Evolutionary conservation across 805 yeast species (phyloP).

Genomic region (Ogataea ramenticola): DNA sequence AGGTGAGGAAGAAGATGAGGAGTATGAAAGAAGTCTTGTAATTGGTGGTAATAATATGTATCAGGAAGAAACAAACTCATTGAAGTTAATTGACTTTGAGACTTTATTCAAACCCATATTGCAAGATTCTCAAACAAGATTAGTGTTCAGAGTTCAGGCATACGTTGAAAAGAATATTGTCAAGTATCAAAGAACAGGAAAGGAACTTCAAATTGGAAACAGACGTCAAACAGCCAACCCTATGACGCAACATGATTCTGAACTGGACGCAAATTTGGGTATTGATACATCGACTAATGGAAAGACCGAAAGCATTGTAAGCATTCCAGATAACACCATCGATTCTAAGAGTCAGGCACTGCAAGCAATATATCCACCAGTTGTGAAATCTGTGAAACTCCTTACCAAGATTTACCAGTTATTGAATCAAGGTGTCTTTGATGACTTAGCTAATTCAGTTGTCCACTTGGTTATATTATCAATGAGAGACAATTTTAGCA

Average conservation of each 20-base stretch:
- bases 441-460: slow-evolving; percentile 81
- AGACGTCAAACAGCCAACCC: slow-evolving; percentile 15
- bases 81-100: slow-evolving; percentile 38
- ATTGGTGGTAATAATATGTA: background rate
- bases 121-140: slow-evolving; percentile 71
- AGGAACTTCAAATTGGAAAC: slow-evolving; percentile 58
- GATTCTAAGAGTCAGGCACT: slow-evolving; percentile 3
- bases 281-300: slow-evolving; percentile 1
- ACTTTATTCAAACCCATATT: slow-evolving; percentile 62
- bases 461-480: slow-evolving; percentile 71
- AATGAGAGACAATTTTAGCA: slow-evolving; percentile 44
- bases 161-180: slow-evolving; percentile 64
- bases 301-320: slow-evolving; percentile 8
- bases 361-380: slow-evolving; percentile 51
- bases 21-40: background rate
- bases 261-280: background rate
- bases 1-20: slow-evolving; percentile 8
- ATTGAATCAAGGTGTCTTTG: slow-evolving; percentile 71
- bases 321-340: slow-evolving; percentile 3
- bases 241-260: slow-evolving; percentile 1
- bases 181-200: slow-evolving; percentile 56
- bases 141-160: slow-evolving; percentile 72
- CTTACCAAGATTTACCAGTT: slow-evolving; percentile 75
- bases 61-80: slow-evolving; percentile 4
- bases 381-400: slow-evolving; percentile 59